phyloP scores from a whole-genome alignment of 1,139 yeast genomes.

The Kluyveromyces marxianus region DNA sequence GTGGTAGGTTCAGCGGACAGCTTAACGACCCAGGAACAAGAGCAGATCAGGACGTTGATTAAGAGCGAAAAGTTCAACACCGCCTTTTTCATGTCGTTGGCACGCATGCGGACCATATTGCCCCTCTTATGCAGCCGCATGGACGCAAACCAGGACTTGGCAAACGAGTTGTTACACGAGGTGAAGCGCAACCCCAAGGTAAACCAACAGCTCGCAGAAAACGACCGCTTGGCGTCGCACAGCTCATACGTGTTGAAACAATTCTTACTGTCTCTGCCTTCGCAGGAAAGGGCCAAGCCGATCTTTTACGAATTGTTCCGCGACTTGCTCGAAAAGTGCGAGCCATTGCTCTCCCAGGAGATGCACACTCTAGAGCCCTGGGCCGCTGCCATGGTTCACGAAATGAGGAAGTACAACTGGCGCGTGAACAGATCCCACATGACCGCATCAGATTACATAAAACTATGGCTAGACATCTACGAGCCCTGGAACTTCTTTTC shows the following conservation, averaged over 20 bases:
- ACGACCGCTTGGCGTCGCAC: background rate
- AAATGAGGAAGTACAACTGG: background rate
- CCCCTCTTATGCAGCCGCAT: background rate
- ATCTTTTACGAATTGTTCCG: background rate
- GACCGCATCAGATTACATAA: background rate
- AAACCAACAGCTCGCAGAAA: background rate
- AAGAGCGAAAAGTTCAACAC: background rate
- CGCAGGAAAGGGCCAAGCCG: too few species aligned
- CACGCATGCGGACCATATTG: background rate
- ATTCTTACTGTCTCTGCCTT: background rate
- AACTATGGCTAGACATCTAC: conserved; percentile 2
- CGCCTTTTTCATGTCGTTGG: background rate
- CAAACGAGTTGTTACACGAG: background rate
- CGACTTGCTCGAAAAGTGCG: background rate
- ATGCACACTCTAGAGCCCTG: background rate
- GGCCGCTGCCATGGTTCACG: background rate
- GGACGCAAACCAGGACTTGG: background rate
- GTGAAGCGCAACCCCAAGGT: background rate
- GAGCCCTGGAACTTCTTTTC: conserved; percentile 8
- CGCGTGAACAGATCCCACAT: background rate
- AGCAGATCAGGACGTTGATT: background rate
- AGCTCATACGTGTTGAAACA: background rate
- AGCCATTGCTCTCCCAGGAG: background rate
- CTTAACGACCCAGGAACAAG: background rate
- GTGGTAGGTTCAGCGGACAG: background rate